Evolutionary conservation across 2,329 filamentous ascomycete species (phyloP).

Genomic region (Neofusicoccum sp.): DNA sequence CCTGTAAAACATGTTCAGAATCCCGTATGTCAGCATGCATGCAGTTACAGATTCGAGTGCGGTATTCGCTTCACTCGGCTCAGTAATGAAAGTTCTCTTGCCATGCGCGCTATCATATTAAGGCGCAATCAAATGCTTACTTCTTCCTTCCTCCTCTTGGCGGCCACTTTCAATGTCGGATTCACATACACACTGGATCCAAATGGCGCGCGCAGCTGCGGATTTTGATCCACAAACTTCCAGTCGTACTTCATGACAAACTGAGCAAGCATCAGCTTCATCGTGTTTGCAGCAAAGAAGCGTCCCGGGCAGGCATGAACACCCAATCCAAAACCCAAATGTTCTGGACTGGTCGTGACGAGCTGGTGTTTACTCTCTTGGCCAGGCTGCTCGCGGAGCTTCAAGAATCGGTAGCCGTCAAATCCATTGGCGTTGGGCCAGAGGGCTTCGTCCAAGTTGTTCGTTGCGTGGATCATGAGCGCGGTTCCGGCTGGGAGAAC

Average conservation of each 20-base stretch:
- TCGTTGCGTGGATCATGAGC: not conserved
- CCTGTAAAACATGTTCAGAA: too few species aligned
- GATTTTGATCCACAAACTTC: conserved; percentile 1
- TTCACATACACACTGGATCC: conserved; percentile 8
- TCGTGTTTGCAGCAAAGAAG: conserved; percentile 37
- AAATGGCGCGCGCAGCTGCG: conserved; percentile 1
- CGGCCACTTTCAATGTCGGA: not conserved
- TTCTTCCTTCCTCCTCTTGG: not conserved
- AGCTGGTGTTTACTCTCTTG: conserved; percentile 27
- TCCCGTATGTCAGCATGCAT: too few species aligned
- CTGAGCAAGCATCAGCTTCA: conserved; percentile 36
- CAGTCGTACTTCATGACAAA: conserved; percentile 12
- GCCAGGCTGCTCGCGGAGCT: conserved; percentile 24
- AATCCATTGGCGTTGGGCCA: not conserved
- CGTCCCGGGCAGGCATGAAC: conserved; percentile 36
- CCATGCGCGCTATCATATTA: too few species aligned
- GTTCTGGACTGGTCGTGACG: not conserved
- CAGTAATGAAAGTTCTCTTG: too few species aligned
- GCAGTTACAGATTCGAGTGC: too few species aligned
- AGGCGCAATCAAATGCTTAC: not conserved
- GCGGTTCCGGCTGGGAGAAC: not conserved
- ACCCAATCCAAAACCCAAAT: conserved; percentile 35
- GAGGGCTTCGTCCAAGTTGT: not conserved
- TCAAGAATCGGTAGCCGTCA: not conserved
- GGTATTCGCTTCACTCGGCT: too few species aligned